phyloP scores from a whole-genome alignment of 1,139 yeast species.

The Suhomyces wounanorum region DNA sequence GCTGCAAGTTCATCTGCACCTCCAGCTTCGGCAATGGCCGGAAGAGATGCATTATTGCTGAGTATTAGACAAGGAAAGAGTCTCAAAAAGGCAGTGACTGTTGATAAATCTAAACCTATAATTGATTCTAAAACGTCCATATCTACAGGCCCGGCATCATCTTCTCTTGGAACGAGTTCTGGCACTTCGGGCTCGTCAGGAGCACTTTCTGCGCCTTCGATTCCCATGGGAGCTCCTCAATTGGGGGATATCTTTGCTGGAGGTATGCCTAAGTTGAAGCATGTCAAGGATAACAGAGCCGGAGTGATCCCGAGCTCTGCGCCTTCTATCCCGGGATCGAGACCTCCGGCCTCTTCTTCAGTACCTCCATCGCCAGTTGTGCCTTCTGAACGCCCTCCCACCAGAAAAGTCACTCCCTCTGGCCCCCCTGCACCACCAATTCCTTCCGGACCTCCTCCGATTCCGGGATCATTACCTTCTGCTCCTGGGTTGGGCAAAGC shows the following conservation, averaged over 20 bases:
- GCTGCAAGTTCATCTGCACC: conserved; percentile 21
- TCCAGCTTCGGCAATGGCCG: conserved; percentile 43
- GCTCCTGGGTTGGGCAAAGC: conserved; percentile 21
- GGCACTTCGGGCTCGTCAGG: conserved; percentile 9
- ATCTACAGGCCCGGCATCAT: conserved; percentile 12
- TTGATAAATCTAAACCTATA: conserved; percentile 49
- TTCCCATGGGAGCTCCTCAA: conserved; percentile 48
- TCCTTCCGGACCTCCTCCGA: conserved; percentile 22
- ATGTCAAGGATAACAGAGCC: conserved; percentile 48
- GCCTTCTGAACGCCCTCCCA: conserved; percentile 13
- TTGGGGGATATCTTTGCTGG: conserved; percentile 83
- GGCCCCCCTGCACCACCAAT: conserved; percentile 16
- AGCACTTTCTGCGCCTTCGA: conserved; percentile 20
- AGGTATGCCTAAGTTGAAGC: conserved; percentile 79
- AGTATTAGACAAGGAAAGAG: conserved; percentile 80
- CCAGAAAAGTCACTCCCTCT: conserved; percentile 20
- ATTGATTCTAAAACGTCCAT: conserved; percentile 35
- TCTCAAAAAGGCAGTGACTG: conserved; percentile 68
- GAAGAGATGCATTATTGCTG: conserved; percentile 79
- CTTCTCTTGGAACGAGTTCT: conserved; percentile 14
- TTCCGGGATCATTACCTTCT: conserved; percentile 16
- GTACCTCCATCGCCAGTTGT: conserved; percentile 8
- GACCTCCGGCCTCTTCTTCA: background rate
- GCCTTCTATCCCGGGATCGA: conserved; percentile 31
- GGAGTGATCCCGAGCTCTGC: conserved; percentile 45